Evolutionary conservation across 2,329 filamentous ascomycete species (phyloP).

Genomic region (Fusarium sulawesiense): DNA sequence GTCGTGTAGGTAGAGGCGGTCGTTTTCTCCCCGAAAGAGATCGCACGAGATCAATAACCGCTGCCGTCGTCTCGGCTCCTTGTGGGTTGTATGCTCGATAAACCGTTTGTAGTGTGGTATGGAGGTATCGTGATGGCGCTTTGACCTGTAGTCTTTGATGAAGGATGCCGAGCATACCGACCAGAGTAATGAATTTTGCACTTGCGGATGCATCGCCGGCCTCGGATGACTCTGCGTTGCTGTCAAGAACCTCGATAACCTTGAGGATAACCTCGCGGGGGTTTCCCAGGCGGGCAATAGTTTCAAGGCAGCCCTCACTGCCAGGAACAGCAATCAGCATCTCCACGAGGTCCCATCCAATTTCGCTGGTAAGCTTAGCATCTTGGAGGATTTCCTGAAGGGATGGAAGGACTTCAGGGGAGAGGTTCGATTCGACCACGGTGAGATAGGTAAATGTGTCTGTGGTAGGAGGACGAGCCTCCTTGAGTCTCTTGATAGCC

Average conservation of each 20-base stretch:
- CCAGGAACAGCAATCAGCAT: constrained; percentile 75
- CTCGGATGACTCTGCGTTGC: constrained; percentile 55
- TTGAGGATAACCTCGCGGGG: constrained; percentile 85
- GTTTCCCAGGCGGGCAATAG: constrained; percentile 81
- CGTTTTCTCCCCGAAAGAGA: constrained; percentile 74
- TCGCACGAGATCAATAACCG: constrained; percentile 77
- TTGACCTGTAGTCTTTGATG: constrained; percentile 81
- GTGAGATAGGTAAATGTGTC: constrained; percentile 83
- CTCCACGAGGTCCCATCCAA: constrained; percentile 86
- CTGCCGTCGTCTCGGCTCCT: constrained; percentile 74
- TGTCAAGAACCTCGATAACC: constrained; percentile 77
- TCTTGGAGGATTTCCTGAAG: constrained; percentile 77
- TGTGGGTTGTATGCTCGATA: constrained; percentile 72
- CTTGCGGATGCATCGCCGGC: constrained; percentile 50
- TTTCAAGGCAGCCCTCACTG: constrained; percentile 77
- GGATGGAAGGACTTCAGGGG: constrained; percentile 72
- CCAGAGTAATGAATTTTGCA: constrained; percentile 73
- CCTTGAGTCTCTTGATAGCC: constrained; percentile 59
- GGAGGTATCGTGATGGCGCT: constrained; percentile 81
- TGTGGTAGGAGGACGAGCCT: constrained; percentile 63
- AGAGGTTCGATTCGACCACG: constrained; percentile 79
- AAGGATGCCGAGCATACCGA: constrained; percentile 78
- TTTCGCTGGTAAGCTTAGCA: constrained; percentile 75
- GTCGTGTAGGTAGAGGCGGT: constrained; percentile 69
- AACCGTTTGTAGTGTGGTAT: constrained; percentile 79